A percentile compares a stretch with the other conserved stretches of the same genome.
Evolutionary conservation across 805 yeast genomes (phyloP).

Genomic region (Schizosaccharomyces japonicus): DNA sequence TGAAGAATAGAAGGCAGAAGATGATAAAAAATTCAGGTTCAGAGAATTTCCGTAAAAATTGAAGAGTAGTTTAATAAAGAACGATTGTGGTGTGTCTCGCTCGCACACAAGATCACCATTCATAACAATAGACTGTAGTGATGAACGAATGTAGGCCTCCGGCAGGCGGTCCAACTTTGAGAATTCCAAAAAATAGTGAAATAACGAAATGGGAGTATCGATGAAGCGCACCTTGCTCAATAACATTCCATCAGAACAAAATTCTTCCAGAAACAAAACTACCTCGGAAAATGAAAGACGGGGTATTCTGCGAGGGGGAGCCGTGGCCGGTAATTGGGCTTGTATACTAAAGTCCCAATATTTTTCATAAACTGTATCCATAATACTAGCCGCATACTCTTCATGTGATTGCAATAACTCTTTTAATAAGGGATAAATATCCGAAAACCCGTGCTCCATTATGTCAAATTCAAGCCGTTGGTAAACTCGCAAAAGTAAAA

Average conservation of each 20-base stretch:
- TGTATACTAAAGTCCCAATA: neutral
- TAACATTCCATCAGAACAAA: neutral
- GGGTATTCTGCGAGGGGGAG: neutral
- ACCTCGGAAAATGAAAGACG: neutral
- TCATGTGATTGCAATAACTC: neutral
- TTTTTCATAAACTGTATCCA: neutral
- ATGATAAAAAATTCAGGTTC: no score
- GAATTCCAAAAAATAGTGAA: neutral
- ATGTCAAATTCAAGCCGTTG: no score
- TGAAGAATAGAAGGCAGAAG: no score
- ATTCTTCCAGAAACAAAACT: neutral
- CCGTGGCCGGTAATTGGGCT: neutral
- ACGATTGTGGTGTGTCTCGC: neutral
- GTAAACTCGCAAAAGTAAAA: neutral
- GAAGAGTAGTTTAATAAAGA: neutral
- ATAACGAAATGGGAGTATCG: neutral
- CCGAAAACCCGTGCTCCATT: no score
- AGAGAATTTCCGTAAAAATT: neutral
- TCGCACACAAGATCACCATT: neutral
- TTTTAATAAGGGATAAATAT: neutral
- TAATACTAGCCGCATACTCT: neutral
- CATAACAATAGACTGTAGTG: neutral
- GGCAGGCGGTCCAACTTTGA: neutral
- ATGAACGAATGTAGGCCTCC: neutral
- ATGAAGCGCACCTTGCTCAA: neutral